phyloP scores from a whole-genome alignment of 2,329 filamentous ascomycete species.

The Monosporascus sp. region DNA sequence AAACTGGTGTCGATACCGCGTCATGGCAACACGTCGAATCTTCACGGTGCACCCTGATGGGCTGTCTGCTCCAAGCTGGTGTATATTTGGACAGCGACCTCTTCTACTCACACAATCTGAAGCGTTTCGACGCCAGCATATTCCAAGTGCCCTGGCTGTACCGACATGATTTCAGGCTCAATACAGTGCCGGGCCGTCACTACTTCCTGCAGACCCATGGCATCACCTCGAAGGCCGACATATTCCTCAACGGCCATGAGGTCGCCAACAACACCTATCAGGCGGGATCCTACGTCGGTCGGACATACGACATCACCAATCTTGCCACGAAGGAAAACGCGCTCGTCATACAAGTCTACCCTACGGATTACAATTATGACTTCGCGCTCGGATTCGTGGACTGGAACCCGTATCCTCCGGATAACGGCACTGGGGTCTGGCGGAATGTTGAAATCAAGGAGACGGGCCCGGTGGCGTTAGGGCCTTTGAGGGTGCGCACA shows the following conservation, averaged over 20 bases:
- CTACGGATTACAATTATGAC: constrained; percentile 54
- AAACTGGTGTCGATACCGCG: constrained; percentile 37
- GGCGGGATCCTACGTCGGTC: constrained; percentile 51
- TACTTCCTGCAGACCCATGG: constrained; percentile 53
- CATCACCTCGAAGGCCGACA: constrained; percentile 54
- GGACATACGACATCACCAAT: constrained; percentile 48
- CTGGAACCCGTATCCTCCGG: constrained; percentile 57
- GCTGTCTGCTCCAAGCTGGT: constrained; percentile 46
- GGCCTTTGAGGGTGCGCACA: constrained; percentile 39
- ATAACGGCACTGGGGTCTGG: constrained; percentile 61
- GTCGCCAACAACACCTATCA: constrained; percentile 45
- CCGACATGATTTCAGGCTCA: constrained; percentile 44
- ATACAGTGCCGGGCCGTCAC: constrained; percentile 30
- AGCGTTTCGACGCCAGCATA: constrained; percentile 35
- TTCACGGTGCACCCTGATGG: constrained; percentile 51
- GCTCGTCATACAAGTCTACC: constrained; percentile 48
- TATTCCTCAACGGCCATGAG: constrained; percentile 52
- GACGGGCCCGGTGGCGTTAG: constrained; percentile 45
- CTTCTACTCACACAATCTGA: constrained; percentile 49
- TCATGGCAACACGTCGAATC: constrained; percentile 45
- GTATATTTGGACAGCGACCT: constrained; percentile 47
- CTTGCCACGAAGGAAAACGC: constrained; percentile 39
- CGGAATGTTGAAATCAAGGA: constrained; percentile 50
- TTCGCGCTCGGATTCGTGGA: constrained; percentile 56
- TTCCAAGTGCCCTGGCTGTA: constrained; percentile 57